Base-by-base conservation (phyloP, 2,329 filamentous ascomycete species). In the Aspergillus sp. region DNA sequence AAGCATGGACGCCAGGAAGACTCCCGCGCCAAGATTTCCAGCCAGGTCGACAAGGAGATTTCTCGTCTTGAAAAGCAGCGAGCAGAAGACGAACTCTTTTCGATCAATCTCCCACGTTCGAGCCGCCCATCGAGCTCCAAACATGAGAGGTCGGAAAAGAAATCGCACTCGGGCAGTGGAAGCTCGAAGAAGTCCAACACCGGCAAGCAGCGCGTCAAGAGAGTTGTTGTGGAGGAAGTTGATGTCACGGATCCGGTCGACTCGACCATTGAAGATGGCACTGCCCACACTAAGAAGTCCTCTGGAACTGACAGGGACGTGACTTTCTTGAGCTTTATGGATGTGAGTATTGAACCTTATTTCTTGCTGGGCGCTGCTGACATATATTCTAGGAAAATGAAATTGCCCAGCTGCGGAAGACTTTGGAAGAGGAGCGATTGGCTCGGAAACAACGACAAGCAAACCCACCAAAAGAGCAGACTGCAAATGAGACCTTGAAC, bases 321-420 rank as follows among this genome's bases (percentile, higher is more conserved):
- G 37, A 82, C 79, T 1, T 65, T 78, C 46, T 55, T 83, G 39
- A 82, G 75, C 59, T 72, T 74, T 46, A 70, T 80, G 46, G 72
- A 79, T 54, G 68, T 68, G 40, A 59, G 64, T 60, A 33, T 26
- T 5, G 33, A 8, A 13, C 7, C 6, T 26, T 19, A 6, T 13
- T 13, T 33, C 4, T 29, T 36, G 4, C 5, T 29, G 6, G 5
- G 26, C 7, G 27, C 7, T 11, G 34, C 43, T 56, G 43, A 52
- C 29, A 5, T 19, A n/a, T 49, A 10, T 26, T 43, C 11, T 42
- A 68, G 65, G 58, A 63, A 44, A 63, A 71, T 43, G 72, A 77
- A 41, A 74, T 82, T 52, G 73, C 73, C 28, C 67, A 71, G 35
- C 65, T 83, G 39, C 73, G 79, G 33, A 77, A 73, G 52, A 71